A percentile compares a stretch with the other conserved stretches of the same genome.
Evolutionary conservation across 345 rosid species (phyloP).

Genomic region (Toxicodendron radicans): DNA sequence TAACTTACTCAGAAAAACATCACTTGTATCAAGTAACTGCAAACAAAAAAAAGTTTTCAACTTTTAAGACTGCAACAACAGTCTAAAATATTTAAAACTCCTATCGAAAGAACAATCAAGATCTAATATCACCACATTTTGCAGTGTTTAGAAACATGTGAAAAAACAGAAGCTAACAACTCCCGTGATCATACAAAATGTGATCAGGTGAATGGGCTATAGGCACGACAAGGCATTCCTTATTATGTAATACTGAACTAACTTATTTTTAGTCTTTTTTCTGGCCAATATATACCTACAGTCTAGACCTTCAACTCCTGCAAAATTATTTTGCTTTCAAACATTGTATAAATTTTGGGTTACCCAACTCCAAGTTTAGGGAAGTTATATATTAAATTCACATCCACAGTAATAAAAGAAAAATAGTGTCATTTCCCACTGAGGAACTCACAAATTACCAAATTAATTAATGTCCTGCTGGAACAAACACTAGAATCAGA

Average conservation of each 20-base stretch:
- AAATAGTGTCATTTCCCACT: background rate
- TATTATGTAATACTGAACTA: background rate
- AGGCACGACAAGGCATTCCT: no score
- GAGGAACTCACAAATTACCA: background rate
- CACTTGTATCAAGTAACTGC: constrained; percentile 54
- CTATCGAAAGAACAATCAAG: background rate
- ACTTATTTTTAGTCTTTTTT: background rate
- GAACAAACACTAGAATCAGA: background rate
- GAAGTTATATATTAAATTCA: background rate
- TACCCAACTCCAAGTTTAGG: background rate
- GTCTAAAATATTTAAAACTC: background rate
- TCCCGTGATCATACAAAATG: background rate
- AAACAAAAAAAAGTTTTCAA: constrained; percentile 12
- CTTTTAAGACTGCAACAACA: background rate
- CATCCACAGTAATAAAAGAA: background rate
- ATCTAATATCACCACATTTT: background rate
- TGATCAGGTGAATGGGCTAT: background rate
- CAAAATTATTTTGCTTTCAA: background rate
- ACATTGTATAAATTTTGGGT: background rate
- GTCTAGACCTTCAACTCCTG: background rate
- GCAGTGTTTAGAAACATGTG: no score
- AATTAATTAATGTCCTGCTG: background rate
- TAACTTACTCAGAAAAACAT: constrained; percentile 35
- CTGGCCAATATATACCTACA: background rate
- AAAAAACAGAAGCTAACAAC: constrained; percentile 3